Base-by-base conservation (phyloP, 352 stramenopile species). In the Pythium periplocum region DNA sequence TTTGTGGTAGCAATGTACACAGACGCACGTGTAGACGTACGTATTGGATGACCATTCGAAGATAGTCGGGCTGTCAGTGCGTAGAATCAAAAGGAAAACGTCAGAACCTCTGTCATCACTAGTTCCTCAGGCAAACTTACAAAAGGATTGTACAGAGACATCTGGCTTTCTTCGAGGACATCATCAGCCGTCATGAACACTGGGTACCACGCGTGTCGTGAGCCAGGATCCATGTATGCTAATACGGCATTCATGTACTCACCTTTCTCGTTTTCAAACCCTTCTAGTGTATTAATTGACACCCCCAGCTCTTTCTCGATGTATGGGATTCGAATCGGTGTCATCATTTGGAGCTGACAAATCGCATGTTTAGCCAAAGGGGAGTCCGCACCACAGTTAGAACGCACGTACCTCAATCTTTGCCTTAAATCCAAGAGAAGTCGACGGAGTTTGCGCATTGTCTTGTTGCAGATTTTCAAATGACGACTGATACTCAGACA, bases 11-110 rank as follows among this genome's bases (percentile, higher is more conserved):
- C 17, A 26, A 26, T 26, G 17, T 26, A 26, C 17, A 26, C 17
- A 26, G 17, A 26, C 17, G 17, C 17, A 26, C 17, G 17, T 26
- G 17, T 26, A 26, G 6, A 57, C 72, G 31, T 65, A 93, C 83
- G 40, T 90, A 93, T 88, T 93, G 83, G 53, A 93, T 93, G 35
- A 90, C 80, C 80, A 93, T 93, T 36, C 83, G 76, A 1, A 93
- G 57, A 47, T 93, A 93, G 51, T 93, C 83, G 26, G 80, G 75
- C 83, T 93, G 42, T 4, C 38, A 33, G 17, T 26, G 17, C 17
- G 17, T 26, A 26, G 17, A 26, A 26, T 26, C 17, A 26, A 26
- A 26, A 26, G 17, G 17, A 26, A 26, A 26, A 26, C 17, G 17
- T 26, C 17, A 26, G 17, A 26, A 26, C 17, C 17, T 26, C 17